Base-by-base conservation (phyloP, 768 basidiomycete genomes). In the Trametes cinnabarina region DNA sequence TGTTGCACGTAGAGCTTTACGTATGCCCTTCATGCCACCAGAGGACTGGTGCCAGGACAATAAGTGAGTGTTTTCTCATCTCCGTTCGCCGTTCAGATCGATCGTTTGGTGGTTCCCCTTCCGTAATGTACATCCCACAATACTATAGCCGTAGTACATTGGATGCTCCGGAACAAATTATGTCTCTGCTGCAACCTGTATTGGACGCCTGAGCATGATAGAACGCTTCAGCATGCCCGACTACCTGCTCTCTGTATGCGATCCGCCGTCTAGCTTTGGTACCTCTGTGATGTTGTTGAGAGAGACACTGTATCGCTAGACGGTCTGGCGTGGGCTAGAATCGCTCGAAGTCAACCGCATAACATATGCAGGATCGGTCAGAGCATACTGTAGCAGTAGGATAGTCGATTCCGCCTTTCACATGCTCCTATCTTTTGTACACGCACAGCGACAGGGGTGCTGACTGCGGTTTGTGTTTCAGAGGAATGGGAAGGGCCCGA, bases 401-500 rank as follows among this genome's bases (percentile, higher is more conserved):
- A 14, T 46, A 26, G 25, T 46, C 10, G 25, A 43, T 23, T 43
- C 22, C 10, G 20, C 22, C 20, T n/a, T 43, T 22, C 42, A 22
- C 30, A n/a, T n/a, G n/a, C n/a, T 20, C 37, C 28, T 26, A 50
- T 42, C 23, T 17, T 51, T 34, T 32, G 26, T 49, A 17, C 14
- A 37, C 26, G 12, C 28, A 39, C 48, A 30, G 20, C 25, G 14
- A 26, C 47, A 14, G 43, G 44, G 26, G 40, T 46, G 59, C 55
- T 55, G 59, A 69, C 74, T 72, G 65, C 54, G 62, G 65, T 60
- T 53, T 55, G 67, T 53, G 60, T 69, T 57, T 41, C 70, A 92
- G 90, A 84, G 84, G 71, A 79, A 63, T 92, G 88, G 87, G 89
- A 92, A 67, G 87, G 83, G 1, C 72, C 77, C 25, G 83, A 84